A percentile compares a stretch with the other conserved stretches of the same genome.
Evolutionary conservation across 1,139 yeast species (phyloP).

Genomic region (Suhomyces panamericanus): DNA sequence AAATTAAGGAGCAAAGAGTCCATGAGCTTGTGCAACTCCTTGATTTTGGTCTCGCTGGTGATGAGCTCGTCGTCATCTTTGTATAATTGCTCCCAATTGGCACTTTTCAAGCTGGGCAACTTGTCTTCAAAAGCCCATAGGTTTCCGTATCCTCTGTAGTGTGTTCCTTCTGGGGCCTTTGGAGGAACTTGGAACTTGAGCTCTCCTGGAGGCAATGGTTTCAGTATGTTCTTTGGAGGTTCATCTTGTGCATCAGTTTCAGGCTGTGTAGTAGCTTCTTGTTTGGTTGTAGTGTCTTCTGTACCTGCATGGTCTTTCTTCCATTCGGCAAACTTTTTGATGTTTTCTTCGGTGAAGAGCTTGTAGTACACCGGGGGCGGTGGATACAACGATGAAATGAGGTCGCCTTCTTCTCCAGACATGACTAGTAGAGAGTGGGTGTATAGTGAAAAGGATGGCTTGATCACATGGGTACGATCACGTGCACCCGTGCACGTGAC

Average conservation of each 20-base stretch:
- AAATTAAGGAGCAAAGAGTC: conserved; percentile 70
- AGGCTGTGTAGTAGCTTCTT: conserved; percentile 3
- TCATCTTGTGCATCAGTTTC: conserved; percentile 2
- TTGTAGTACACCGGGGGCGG: conserved; percentile 81
- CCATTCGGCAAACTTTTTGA: conserved; percentile 35
- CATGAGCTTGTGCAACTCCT: conserved; percentile 67
- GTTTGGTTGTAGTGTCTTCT: background rate
- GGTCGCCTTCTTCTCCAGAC: conserved; percentile 30
- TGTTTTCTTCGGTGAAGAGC: conserved; percentile 64
- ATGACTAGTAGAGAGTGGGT: conserved; percentile 4
- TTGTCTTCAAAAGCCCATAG: conserved; percentile 77
- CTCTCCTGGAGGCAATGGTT: conserved; percentile 33
- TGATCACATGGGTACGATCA: no score
- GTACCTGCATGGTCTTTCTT: conserved; percentile 2
- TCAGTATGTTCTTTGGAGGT: background rate
- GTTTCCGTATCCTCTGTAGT: conserved; percentile 78
- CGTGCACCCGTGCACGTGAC: background rate
- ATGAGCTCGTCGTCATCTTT: conserved; percentile 45
- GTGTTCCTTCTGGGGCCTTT: conserved; percentile 53
- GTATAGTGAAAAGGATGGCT: background rate
- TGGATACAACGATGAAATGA: conserved; percentile 72
- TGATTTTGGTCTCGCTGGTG: conserved; percentile 54
- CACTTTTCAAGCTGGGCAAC: conserved; percentile 62
- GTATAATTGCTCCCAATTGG: conserved; percentile 71
- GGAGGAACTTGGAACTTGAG: conserved; percentile 67